A percentile compares a stretch with the other conserved stretches of the same genome.
Conservation (phyloP, 1,284 basidiomycete genomes). For the Trichosporon coremiiforme region DNA sequence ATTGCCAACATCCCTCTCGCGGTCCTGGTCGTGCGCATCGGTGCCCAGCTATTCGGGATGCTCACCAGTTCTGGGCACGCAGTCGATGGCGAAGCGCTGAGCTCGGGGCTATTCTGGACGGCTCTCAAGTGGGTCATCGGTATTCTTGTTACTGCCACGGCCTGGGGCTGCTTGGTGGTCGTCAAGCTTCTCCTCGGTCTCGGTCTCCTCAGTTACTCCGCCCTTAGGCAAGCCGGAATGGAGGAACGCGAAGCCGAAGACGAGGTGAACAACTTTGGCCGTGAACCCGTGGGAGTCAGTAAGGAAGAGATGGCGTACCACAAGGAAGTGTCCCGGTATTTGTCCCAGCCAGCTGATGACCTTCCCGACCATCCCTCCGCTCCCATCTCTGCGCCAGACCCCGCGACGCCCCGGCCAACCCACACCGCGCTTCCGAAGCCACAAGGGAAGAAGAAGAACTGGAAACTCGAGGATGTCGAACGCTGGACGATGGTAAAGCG, state of each 20-base stretch:
- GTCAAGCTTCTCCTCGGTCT: constrained; percentile 87
- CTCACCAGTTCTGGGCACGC: constrained; percentile 60
- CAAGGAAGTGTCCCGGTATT: constrained; percentile 69
- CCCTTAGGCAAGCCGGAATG: constrained; percentile 71
- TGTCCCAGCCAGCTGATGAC: constrained; percentile 71
- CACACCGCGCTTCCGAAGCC: constrained; percentile 64
- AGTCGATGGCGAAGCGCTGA: constrained; percentile 33
- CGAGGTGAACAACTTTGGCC: constrained; percentile 80
- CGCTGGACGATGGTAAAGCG: constrained; percentile 92
- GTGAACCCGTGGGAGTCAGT: constrained; percentile 83
- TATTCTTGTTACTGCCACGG: constrained; percentile 65
- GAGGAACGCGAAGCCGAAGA: constrained; percentile 68
- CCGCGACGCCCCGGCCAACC: constrained; percentile 16
- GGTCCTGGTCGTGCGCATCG: constrained; percentile 84
- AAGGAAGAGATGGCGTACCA: constrained; percentile 83
- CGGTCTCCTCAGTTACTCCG: constrained; percentile 79
- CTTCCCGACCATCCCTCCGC: constrained; percentile 60
- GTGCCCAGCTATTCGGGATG: constrained; percentile 72
- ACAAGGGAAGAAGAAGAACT: constrained; percentile 61
- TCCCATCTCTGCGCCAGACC: constrained; percentile 8
- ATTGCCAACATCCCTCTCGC: constrained; percentile 92
- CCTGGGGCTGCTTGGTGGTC: constrained; percentile 81
- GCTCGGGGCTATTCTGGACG: constrained; percentile 54
- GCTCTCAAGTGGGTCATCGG: constrained; percentile 65
- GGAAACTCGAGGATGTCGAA: constrained; percentile 80